Evolutionary conservation across 768 basidiomycete genomes (phyloP).

Genomic region (Tylopilus sp.): DNA sequence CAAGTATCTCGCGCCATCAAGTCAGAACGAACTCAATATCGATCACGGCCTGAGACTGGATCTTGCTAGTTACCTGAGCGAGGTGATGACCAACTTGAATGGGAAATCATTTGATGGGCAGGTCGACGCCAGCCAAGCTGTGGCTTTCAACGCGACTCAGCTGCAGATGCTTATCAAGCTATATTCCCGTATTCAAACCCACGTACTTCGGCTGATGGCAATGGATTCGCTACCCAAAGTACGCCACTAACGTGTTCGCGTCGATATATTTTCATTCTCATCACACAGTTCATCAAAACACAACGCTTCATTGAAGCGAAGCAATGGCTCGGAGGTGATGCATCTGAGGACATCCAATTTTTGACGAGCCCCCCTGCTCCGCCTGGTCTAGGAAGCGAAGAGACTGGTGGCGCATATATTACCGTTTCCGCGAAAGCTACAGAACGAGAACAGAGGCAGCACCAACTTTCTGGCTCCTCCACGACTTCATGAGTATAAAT

Average conservation of each 20-base stretch:
- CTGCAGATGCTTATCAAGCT: slow-evolving; percentile 88
- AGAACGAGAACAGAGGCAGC: slow-evolving; percentile 50
- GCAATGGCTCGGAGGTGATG: slow-evolving; percentile 75
- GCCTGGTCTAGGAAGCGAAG: slow-evolving; percentile 66
- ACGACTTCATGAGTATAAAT: slow-evolving; percentile 26
- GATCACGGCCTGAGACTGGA: slow-evolving; percentile 96
- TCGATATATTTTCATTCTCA: slow-evolving; percentile 6
- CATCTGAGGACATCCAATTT: slow-evolving; percentile 59
- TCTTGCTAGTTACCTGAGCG: slow-evolving; percentile 88
- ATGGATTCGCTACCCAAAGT: slow-evolving; percentile 99
- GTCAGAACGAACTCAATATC: slow-evolving; percentile 95
- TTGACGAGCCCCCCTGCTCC: slow-evolving; percentile 60
- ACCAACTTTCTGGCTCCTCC: slow-evolving; percentile 25
- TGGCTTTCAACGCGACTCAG: slow-evolving; percentile 90
- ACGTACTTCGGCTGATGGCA: slow-evolving; percentile 97
- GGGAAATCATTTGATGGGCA: slow-evolving; percentile 78
- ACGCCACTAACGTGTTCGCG: slow-evolving; percentile 15
- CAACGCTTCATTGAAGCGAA: slow-evolving; percentile 76
- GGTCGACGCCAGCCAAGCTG: slow-evolving; percentile 78
- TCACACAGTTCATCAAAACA: slow-evolving; percentile 78
- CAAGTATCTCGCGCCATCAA: slow-evolving; percentile 93
- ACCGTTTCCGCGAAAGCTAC: slow-evolving; percentile 80
- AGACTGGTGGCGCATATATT: slow-evolving; percentile 81
- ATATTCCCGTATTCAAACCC: slow-evolving; percentile 95
- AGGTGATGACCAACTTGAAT: slow-evolving; percentile 75